Evolutionary conservation across 2,329 filamentous ascomycete genomes (phyloP).

Genomic region (Cyphellophora attinorum): DNA sequence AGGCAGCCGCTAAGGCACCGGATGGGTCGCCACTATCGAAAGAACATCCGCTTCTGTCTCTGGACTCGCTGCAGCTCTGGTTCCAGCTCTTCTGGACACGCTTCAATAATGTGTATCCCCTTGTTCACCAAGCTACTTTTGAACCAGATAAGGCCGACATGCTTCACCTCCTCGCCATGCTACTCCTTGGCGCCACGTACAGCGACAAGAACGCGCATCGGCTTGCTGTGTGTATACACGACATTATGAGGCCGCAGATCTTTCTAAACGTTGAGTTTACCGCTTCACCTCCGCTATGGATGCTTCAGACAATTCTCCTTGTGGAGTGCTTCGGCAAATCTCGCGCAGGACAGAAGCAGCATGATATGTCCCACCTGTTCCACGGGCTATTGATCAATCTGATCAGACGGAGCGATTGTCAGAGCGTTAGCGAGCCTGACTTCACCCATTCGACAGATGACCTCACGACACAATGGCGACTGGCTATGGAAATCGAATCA

Average conservation of each 20-base stretch:
- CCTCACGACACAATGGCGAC: slow-evolving; percentile 40
- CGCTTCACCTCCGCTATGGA: slow-evolving; percentile 51
- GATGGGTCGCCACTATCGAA: slow-evolving; percentile 37
- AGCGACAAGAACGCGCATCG: slow-evolving; percentile 49
- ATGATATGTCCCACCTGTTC: slow-evolving; percentile 54
- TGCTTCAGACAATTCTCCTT: slow-evolving; percentile 51
- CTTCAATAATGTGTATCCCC: slow-evolving; percentile 52
- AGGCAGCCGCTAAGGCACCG: slow-evolving; percentile 38
- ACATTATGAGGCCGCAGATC: slow-evolving; percentile 50
- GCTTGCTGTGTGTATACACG: slow-evolving; percentile 53
- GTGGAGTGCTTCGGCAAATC: slow-evolving; percentile 58
- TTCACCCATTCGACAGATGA: slow-evolving; percentile 26
- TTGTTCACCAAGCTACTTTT: slow-evolving; percentile 51
- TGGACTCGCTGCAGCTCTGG: slow-evolving; percentile 44
- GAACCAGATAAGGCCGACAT: slow-evolving; percentile 40
- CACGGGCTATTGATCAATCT: slow-evolving; percentile 47
- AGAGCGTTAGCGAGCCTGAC: slow-evolving; percentile 31
- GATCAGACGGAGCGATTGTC: slow-evolving; percentile 44
- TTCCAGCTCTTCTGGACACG: slow-evolving; percentile 51
- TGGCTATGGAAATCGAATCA: slow-evolving; percentile 47
- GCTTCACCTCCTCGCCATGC: slow-evolving; percentile 43
- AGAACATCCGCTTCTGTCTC: slow-evolving; percentile 43
- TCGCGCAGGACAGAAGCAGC: slow-evolving; percentile 52
- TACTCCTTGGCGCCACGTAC: slow-evolving; percentile 55
- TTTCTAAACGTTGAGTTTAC: slow-evolving; percentile 49